Conservation (phyloP, 257 asterid genomes). For the Ligustrum vulgare region DNA sequence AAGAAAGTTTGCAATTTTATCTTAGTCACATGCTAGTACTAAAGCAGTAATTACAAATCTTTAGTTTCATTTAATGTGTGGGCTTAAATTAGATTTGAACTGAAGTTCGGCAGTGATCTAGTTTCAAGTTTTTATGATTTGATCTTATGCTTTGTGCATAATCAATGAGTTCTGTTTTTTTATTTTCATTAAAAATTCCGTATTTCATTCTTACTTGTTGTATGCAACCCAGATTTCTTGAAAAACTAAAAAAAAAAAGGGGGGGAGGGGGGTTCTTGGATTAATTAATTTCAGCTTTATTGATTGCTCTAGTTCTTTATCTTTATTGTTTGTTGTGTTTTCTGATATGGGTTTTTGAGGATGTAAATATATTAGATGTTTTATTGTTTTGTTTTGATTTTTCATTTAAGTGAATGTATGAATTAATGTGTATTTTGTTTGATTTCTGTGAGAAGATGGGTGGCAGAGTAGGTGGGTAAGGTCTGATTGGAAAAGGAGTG, state of each 20-base stretch:
- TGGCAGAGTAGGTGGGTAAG: slow-evolving; percentile 90
- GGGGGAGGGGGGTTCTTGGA: background rate
- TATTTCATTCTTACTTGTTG: background rate
- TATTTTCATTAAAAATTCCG: background rate
- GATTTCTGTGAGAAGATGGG: slow-evolving; percentile 53
- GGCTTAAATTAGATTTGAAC: background rate
- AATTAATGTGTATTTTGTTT: background rate
- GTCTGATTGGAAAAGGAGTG: slow-evolving; percentile 91
- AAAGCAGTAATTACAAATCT: background rate
- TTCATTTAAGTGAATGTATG: background rate
- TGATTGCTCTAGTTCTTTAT: background rate
- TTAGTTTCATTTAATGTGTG: background rate
- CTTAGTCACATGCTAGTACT: background rate
- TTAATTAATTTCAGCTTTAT: background rate
- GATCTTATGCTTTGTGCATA: background rate
- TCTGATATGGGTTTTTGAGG: background rate
- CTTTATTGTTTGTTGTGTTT: background rate
- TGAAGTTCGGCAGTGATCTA: slow-evolving; percentile 1
- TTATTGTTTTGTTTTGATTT: background rate
- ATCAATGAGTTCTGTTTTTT: background rate
- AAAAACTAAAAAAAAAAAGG: background rate
- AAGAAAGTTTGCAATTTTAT: background rate
- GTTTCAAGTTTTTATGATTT: background rate
- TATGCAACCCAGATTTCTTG: background rate
- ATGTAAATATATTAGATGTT: background rate